phyloP scores from a whole-genome alignment of 768 basidiomycete genomes.

The Tylopilus rubrobrunneus region DNA sequence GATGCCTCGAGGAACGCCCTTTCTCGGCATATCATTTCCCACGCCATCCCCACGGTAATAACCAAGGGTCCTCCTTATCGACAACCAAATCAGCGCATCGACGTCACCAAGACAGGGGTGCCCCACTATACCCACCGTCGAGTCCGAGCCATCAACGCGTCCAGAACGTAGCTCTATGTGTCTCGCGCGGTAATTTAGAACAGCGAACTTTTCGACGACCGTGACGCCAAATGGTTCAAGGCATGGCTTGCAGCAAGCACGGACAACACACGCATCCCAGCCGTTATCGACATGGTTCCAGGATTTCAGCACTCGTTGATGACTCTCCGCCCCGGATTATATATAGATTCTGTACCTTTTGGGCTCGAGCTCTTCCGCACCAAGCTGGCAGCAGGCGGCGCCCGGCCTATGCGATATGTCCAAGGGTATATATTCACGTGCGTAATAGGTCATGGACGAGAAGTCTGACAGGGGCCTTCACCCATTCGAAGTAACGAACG shows the following conservation, averaged over 20 bases:
- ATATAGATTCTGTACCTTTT: neutral
- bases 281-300: conserved; percentile 1
- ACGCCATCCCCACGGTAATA: conserved; percentile 27
- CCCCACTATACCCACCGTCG: conserved; percentile 26
- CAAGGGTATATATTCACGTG: neutral
- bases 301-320: neutral
- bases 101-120: conserved; percentile 13
- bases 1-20: conserved; percentile 29
- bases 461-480: neutral
- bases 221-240: neutral
- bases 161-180: no score
- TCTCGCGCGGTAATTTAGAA: conserved; percentile 18
- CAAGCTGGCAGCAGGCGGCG: no score
- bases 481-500: conserved; percentile 4
- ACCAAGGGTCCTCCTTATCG: conserved; percentile 5
- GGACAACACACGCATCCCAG: neutral
- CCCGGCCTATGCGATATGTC: no score
- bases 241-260: neutral
- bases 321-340: no score
- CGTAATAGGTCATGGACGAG: neutral
- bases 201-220: conserved; percentile 7
- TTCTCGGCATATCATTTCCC: conserved; percentile 7
- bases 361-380: no score
- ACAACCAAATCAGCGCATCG: neutral
- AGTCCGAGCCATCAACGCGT: neutral